phyloP scores from a whole-genome alignment of 257 asterid species.

The Echium plantagineum region DNA sequence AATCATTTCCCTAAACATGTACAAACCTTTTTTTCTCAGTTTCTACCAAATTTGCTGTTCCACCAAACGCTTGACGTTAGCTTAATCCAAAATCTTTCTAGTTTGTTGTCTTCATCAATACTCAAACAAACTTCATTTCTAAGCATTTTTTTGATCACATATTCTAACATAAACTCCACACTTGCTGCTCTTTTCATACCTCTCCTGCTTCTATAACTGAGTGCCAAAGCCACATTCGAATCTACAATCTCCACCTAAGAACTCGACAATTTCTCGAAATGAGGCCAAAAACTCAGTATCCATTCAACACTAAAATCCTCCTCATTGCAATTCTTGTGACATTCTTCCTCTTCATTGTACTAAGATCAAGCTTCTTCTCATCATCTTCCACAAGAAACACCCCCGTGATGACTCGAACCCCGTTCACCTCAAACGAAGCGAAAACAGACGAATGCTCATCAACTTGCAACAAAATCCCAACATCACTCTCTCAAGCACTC shows the following conservation, averaged over 20 bases:
- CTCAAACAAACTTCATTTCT: conserved; percentile 6
- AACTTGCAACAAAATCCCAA: conserved; percentile 50
- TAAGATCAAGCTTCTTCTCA: conserved; percentile 6
- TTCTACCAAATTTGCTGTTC: neutral
- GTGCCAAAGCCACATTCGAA: neutral
- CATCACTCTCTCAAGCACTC: conserved; percentile 43
- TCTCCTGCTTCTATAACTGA: neutral
- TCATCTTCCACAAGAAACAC: conserved; percentile 2
- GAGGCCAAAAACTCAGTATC: conserved; percentile 4
- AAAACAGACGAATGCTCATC: conserved; percentile 17
- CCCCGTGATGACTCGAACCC: neutral
- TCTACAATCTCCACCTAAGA: neutral
- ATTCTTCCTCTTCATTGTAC: conserved; percentile 10
- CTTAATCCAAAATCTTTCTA: neutral
- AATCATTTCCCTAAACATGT: neutral
- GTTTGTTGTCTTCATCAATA: conserved; percentile 8
- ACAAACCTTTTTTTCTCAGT: neutral
- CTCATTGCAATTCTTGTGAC: conserved; percentile 11
- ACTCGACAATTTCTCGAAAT: neutral
- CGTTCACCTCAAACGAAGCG: conserved; percentile 7
- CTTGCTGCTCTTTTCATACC: neutral
- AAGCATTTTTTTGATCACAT: neutral
- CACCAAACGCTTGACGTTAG: neutral
- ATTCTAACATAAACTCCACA: neutral
- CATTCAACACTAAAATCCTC: conserved; percentile 13